Base-by-base conservation (phyloP, 768 basidiomycete species). In the Mycena rebaudengoi region DNA sequence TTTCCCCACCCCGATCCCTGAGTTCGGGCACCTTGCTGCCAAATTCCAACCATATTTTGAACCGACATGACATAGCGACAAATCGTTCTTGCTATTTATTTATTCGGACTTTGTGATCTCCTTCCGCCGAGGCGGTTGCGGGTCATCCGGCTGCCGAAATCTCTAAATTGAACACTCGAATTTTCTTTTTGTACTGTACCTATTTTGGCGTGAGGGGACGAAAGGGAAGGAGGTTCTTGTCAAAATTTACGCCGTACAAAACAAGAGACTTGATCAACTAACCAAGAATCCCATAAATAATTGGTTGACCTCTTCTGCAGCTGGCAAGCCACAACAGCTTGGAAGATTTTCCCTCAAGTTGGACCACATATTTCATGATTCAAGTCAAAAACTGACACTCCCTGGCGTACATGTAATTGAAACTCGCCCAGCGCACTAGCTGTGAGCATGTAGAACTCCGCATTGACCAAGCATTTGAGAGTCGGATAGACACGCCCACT, bases 401-500 rank as follows among this genome's bases (percentile, higher is more conserved):
- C 35, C 35, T 37, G 35, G 35, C 35, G 35, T 37, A 37, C 35
- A 37, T 37, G 35, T 37, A 37, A 37, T 37, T 37, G 35, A 37
- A 37, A 37, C 35, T 18, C 35, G 35, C 35, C 35, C 35, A 37
- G 35, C 35, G 35, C 35, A 37, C 35, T 37, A 37, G 35, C 35
- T 37, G 35, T 37, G 35, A 37, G 35, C 44, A n/a, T 51, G 49
- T 51, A 51, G 49, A 51, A 51, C 35, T 37, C 35, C 35, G 35
- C 35, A 35, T 51, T 32, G 50, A 51, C 33, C 50, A 51, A 37
- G 50, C 33, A 35, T 35, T 51, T 51, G 50, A 51, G 33, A 51
- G 50, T 51, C 50, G 32, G 50, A 51, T 51, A 51, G 50, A 51
- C 50, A 51, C 50, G 37, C 35, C 51, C 51, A 52, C 51, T 39